Conservation (phyloP, 345 rosid genomes). For the Conringia planisiliqua region DNA sequence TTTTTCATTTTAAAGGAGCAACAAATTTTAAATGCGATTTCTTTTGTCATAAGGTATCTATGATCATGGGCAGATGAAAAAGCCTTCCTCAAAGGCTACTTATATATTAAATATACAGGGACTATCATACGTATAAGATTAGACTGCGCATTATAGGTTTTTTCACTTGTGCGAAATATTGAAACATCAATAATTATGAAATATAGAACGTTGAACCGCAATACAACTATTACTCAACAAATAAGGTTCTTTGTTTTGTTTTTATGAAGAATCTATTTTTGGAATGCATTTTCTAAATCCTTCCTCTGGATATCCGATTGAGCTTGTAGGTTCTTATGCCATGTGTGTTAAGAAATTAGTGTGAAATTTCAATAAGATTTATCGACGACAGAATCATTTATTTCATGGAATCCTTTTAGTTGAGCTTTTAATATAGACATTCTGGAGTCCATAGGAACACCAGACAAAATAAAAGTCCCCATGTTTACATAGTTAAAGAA, state of each 20-base stretch:
- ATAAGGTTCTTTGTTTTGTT: background rate
- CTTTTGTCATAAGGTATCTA: background rate
- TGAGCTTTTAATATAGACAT: background rate
- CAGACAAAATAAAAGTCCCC: background rate
- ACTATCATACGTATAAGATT: background rate
- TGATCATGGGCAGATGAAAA: conserved; percentile 7
- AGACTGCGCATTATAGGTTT: background rate
- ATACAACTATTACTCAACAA: background rate
- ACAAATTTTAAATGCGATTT: background rate
- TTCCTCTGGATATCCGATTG: no score
- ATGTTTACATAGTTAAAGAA: background rate
- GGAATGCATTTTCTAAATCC: no score
- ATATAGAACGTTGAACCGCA: background rate
- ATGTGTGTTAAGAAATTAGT: background rate
- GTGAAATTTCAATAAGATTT: background rate
- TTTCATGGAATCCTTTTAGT: background rate
- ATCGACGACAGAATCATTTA: background rate
- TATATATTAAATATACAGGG: background rate
- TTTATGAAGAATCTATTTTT: no score
- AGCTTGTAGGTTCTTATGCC: background rate
- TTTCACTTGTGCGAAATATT: background rate
- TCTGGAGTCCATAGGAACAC: background rate
- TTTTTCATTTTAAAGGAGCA: conserved; percentile 15
- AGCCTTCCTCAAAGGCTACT: background rate
- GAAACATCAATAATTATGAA: background rate